Conservation (phyloP, 2,329 filamentous ascomycete species). For the Didymella glomerata region DNA sequence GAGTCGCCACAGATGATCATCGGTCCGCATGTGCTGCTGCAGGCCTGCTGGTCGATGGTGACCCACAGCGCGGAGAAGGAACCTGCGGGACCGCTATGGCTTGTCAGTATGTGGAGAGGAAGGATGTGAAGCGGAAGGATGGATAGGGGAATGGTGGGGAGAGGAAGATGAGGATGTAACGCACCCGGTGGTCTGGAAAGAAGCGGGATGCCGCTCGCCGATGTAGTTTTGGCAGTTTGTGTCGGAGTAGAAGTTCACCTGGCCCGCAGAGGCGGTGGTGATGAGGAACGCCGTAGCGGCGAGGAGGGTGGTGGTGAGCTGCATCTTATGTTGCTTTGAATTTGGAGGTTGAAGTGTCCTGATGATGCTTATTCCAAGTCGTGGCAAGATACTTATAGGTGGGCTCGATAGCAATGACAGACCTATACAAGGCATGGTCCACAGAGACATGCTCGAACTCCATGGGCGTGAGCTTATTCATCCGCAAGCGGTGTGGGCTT, state of each 20-base stretch:
- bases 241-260: constrained; percentile 34
- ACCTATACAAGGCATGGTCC: neutral
- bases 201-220: constrained; percentile 20
- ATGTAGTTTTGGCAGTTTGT: constrained; percentile 31
- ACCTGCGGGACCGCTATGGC: constrained; percentile 25
- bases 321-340: constrained; percentile 12
- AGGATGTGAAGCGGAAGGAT: no score
- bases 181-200: constrained; percentile 23
- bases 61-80: constrained; percentile 33
- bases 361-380: no score
- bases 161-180: neutral
- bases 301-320: constrained; percentile 11
- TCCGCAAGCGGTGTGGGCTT: neutral
- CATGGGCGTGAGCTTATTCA: neutral
- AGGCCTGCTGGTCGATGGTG: constrained; percentile 20
- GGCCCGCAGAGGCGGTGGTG: constrained; percentile 23
- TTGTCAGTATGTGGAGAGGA: neutral
- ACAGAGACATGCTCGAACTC: neutral
- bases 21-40: constrained; percentile 27
- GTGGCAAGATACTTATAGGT: neutral
- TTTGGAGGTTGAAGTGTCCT: neutral
- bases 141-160: neutral
- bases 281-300: constrained; percentile 14
- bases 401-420: no score
- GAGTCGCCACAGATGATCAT: constrained; percentile 29